Percentiles rank a stretch among this genome's conserved stretches.
Conservation (phyloP, 352 stramenopile species). For the Pythium coloratum region DNA sequence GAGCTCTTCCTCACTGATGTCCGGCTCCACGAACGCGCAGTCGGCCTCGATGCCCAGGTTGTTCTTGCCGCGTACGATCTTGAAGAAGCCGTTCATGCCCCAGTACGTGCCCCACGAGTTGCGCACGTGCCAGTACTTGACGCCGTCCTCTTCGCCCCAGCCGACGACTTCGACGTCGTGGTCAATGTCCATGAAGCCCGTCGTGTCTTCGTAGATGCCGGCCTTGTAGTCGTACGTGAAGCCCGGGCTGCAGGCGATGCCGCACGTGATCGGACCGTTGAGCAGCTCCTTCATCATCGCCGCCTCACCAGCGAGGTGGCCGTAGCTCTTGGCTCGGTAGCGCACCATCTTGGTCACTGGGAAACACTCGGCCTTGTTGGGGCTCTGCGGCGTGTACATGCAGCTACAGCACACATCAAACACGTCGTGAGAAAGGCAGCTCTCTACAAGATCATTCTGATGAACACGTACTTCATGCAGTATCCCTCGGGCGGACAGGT, state of each 20-base stretch:
- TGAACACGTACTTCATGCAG: constrained; percentile 59
- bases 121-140: constrained; percentile 93
- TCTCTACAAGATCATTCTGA: background rate
- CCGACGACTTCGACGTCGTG: constrained; percentile 93
- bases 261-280: constrained; percentile 86
- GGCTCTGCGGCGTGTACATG: constrained; percentile 38
- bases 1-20: constrained; percentile 54
- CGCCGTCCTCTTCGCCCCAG: constrained; percentile 82
- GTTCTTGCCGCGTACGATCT: constrained; percentile 85
- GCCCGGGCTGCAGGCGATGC: constrained; percentile 77
- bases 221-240: constrained; percentile 86
- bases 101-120: constrained; percentile 91
- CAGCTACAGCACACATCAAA: constrained; percentile 38
- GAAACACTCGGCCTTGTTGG: constrained; percentile 34
- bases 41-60: constrained; percentile 85
- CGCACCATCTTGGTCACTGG: constrained; percentile 51
- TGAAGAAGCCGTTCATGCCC: constrained; percentile 94
- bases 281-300: constrained; percentile 67
- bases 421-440: background rate
- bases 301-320: constrained; percentile 44
- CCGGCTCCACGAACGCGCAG: constrained; percentile 80
- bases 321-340: constrained; percentile 55
- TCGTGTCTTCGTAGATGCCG: constrained; percentile 86
- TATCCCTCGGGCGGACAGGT: constrained; percentile 62
- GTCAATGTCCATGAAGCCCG: constrained; percentile 49